Evolutionary conservation across 2,329 filamentous ascomycete species (phyloP), one percentile per base, ranked within the genome.

Genomic region (Colletotrichum aenigma): DNA sequence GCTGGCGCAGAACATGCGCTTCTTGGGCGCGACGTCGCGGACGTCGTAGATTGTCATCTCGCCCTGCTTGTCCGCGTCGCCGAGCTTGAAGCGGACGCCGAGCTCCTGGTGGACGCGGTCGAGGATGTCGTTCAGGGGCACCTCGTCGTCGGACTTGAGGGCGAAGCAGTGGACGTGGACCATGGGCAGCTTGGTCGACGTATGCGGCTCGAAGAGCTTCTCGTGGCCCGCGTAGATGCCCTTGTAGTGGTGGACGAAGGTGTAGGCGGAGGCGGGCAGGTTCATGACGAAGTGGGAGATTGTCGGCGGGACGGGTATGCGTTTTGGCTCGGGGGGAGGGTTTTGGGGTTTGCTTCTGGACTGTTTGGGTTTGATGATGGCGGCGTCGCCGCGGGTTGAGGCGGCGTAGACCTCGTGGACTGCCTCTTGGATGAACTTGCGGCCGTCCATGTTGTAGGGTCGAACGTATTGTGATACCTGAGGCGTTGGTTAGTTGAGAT

Each of bases 221-320:
- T 96, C 92, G 28, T 91, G 89, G 4, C 92, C 92, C n/a, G 90
- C 86, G 82, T 98, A 98, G 18, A 98, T 85, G 6, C 97, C 96
- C 24, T 92, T 91, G 88, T 96, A 97, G 87, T 80, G 82, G 71
- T 88, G 87, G 26, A 98, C 89, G 83, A 99, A 99, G 74, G 94
- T 93, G 76, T 97, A 93, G 1, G 97, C 96, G 1, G 93, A 94
- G 2, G 96, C 97, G 1, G 97, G 97, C 18, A 99, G 93, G 85
- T 99, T 99, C 95, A 99, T 98, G 78, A 98, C 94, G 83, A 96
- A 99, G 87, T 98, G 97, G n/a, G 93, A 90, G 82, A 98, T 95
- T 48, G 93, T 93, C 4, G 89, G 89, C 4, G 96, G 96, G 61
- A 96, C 88, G 13, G 88, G 86, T 32, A 92, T 82, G 76, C 80